A percentile compares a stretch with the other conserved stretches of the same genome.
Evolutionary conservation across 257 asterid species (phyloP).

Genomic region (Voacanga thouarsii): DNA sequence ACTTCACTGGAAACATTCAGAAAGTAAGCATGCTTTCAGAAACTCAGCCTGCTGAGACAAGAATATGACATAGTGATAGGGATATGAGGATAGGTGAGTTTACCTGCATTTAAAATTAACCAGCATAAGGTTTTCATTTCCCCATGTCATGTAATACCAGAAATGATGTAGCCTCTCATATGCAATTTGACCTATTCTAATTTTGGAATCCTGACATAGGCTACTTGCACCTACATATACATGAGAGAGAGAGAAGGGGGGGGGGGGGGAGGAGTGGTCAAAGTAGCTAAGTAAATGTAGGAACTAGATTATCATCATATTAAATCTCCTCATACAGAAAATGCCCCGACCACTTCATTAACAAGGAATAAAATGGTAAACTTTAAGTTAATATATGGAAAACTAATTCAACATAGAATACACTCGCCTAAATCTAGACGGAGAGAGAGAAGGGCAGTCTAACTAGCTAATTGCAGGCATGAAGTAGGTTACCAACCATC

Average conservation of each 20-base stretch:
- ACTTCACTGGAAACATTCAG: neutral
- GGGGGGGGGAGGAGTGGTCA: neutral
- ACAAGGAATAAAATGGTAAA: too few relatives aligned
- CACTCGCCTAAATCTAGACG: too few relatives aligned
- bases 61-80: neutral
- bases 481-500: neutral
- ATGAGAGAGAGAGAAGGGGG: neutral
- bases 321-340: neutral
- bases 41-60: neutral
- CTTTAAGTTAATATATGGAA: neutral
- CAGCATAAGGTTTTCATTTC: neutral
- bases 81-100: too few relatives aligned
- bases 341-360: neutral
- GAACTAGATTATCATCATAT: neutral
- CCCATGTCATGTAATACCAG: neutral
- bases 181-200: neutral
- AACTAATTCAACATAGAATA: too few relatives aligned
- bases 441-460: neutral
- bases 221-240: neutral
- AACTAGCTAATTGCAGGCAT: neutral
- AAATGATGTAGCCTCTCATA: neutral
- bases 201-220: neutral
- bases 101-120: neutral
- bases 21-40: neutral
- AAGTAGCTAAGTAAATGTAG: neutral